Percentiles rank a stretch among this genome's conserved stretches.
Evolutionary conservation across 345 rosid genomes (phyloP).

Genomic region (Acer negundo): DNA sequence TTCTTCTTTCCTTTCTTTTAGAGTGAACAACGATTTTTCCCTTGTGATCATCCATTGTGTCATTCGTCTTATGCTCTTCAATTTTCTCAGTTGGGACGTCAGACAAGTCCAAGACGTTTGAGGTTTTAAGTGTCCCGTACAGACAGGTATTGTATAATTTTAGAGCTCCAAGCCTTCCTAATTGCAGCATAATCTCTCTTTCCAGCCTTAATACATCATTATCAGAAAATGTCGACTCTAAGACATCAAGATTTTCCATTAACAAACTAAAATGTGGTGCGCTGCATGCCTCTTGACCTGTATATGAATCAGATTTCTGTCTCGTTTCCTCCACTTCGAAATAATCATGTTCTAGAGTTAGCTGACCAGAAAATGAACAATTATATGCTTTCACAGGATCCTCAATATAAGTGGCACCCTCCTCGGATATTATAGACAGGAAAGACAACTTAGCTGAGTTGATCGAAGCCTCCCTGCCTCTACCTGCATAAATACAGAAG

Average conservation of each 20-base stretch:
- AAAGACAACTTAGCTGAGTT: constrained; percentile 44
- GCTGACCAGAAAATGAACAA: constrained; percentile 36
- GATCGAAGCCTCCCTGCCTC: constrained; percentile 45
- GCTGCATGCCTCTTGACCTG: constrained; percentile 23
- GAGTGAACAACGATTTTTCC: constrained; percentile 40
- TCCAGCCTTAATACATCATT: constrained; percentile 50
- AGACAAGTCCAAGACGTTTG: constrained; percentile 36
- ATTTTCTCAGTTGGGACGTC: constrained; percentile 24
- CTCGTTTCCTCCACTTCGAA: constrained; percentile 35
- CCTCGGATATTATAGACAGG: constrained; percentile 47
- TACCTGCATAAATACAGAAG: constrained; percentile 37
- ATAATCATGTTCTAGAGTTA: constrained; percentile 39
- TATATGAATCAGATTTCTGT: constrained; percentile 25
- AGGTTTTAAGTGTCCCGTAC: constrained; percentile 37
- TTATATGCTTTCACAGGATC: constrained; percentile 36
- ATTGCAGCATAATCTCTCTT: constrained; percentile 60
- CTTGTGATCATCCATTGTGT: constrained; percentile 16
- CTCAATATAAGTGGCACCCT: constrained; percentile 29
- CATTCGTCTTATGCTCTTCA: constrained; percentile 25
- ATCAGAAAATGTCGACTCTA: constrained; percentile 63
- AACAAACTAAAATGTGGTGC: constrained; percentile 49
- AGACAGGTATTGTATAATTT: constrained; percentile 49
- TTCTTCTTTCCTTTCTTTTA: constrained; percentile 43
- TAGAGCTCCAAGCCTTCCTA: constrained; percentile 69
- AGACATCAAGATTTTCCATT: constrained; percentile 61